Conservation (phyloP, 805 yeast genomes). For the Candida boidinii region DNA sequence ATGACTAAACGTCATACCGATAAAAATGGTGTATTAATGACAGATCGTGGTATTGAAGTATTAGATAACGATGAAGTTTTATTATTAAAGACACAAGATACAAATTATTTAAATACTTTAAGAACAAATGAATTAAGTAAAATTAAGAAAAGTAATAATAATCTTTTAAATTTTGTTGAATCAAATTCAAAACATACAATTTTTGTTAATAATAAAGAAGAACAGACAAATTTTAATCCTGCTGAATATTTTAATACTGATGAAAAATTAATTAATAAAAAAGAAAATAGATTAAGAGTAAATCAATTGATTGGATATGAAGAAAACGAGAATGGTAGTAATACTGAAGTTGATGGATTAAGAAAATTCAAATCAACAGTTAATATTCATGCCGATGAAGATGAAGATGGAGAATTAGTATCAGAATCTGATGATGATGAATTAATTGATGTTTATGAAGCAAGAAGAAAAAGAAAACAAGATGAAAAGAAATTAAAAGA, state of each 20-base stretch:
- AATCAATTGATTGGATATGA: conserved; percentile 46
- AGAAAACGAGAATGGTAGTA: conserved; percentile 21
- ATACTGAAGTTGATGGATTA: too few species aligned
- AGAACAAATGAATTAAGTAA: conserved; percentile 60
- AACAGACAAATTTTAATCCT: conserved; percentile 52
- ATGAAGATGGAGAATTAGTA: conserved; percentile 14
- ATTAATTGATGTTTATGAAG: conserved; percentile 16
- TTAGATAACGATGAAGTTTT: conserved; percentile 69
- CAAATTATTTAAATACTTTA: conserved; percentile 73
- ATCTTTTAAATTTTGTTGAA: conserved; percentile 32
- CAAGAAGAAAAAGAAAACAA: conserved; percentile 16
- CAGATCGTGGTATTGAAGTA: conserved; percentile 56
- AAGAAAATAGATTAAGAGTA: conserved; percentile 63
- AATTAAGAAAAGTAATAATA: conserved; percentile 47
- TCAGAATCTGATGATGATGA: conserved; percentile 13
- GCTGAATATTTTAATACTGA: conserved; percentile 67
- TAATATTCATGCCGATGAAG: conserved; percentile 27
- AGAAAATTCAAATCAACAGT: too few species aligned
- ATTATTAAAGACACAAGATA: conserved; percentile 83
- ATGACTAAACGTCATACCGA: conserved; percentile 73
- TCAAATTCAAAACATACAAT: conserved; percentile 75
- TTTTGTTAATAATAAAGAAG: conserved; percentile 61
- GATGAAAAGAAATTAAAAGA: conserved; percentile 50
- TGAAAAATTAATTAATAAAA: conserved; percentile 45
- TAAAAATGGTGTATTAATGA: conserved; percentile 53